Conservation (phyloP, 2,329 filamentous ascomycete species). For the Zalaria obscura region DNA sequence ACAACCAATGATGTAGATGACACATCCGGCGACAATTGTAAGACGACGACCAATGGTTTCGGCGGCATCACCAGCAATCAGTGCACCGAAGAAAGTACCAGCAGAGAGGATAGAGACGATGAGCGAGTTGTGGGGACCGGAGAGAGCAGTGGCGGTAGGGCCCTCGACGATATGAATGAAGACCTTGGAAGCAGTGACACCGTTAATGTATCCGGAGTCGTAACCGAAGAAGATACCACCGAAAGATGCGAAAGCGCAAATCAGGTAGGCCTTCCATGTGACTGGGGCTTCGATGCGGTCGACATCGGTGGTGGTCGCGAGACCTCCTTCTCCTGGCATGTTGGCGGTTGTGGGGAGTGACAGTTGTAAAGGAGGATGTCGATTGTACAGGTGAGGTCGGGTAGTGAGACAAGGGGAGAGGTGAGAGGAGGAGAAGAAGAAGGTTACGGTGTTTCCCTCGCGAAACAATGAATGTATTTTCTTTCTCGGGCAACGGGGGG, state of each 20-base stretch:
- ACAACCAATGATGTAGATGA: slow-evolving; percentile 51
- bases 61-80: slow-evolving; percentile 64
- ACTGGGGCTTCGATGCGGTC: slow-evolving; percentile 38
- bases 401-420: too few relatives aligned
- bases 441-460: too few relatives aligned
- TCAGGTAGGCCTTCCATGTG: slow-evolving; percentile 29
- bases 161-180: slow-evolving; percentile 41
- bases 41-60: slow-evolving; percentile 61
- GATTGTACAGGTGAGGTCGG: too few relatives aligned
- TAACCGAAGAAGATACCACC: slow-evolving; percentile 62
- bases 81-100: slow-evolving; percentile 64
- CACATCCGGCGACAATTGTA: slow-evolving; percentile 58
- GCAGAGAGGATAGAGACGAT: slow-evolving; percentile 63
- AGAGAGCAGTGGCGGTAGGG: slow-evolving; percentile 15
- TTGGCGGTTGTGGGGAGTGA: slow-evolving; percentile 2
- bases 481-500: too few relatives aligned
- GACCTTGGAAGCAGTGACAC: slow-evolving; percentile 24
- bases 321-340: slow-evolving; percentile 4
- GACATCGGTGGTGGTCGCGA: slow-evolving; percentile 33
- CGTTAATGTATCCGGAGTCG: slow-evolving; percentile 62
- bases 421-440: too few relatives aligned
- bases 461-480: too few relatives aligned
- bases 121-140: slow-evolving; percentile 33
- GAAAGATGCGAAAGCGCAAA: slow-evolving; percentile 35
- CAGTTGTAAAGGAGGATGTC: not conserved